phyloP scores from a whole-genome alignment of 2,329 filamentous ascomycete species.

The Fusarium sp. region DNA sequence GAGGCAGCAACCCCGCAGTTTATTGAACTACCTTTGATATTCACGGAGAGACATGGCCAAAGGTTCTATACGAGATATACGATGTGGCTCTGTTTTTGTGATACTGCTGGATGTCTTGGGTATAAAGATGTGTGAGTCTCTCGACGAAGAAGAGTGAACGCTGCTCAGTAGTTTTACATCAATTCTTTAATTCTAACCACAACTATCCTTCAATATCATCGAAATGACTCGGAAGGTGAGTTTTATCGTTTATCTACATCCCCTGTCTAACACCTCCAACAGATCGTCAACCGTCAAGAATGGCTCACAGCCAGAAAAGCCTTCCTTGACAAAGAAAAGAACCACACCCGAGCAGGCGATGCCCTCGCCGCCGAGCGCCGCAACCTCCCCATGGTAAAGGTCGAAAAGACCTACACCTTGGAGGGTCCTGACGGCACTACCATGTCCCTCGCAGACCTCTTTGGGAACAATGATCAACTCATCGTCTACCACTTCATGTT shows the following conservation, averaged over 20 bases:
- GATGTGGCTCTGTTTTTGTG: neutral
- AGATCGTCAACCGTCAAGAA: conserved; percentile 47
- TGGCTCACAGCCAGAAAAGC: conserved; percentile 48
- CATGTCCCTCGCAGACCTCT: conserved; percentile 45
- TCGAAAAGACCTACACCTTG: conserved; percentile 50
- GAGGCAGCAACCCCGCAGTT: conserved; percentile 10
- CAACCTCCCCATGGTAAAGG: conserved; percentile 52
- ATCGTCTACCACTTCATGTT: conserved; percentile 59
- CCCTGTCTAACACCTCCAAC: neutral
- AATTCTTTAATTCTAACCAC: neutral
- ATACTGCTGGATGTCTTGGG: neutral
- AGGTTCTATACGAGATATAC: neutral
- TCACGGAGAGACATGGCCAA: neutral
- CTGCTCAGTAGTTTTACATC: neutral
- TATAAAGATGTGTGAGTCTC: conserved; percentile 6
- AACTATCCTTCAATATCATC: neutral
- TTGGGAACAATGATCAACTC: conserved; percentile 48
- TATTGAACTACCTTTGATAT: neutral
- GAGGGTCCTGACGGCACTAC: conserved; percentile 41
- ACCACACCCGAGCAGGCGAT: conserved; percentile 43
- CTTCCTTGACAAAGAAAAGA: conserved; percentile 49
- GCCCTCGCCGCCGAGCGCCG: conserved; percentile 45
- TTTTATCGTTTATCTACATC: too few relatives aligned
- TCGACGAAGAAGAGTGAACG: neutral
- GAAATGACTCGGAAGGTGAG: neutral